Conservation (phyloP, 2,329 filamentous ascomycete genomes). For the Diaporthe longicolla region DNA sequence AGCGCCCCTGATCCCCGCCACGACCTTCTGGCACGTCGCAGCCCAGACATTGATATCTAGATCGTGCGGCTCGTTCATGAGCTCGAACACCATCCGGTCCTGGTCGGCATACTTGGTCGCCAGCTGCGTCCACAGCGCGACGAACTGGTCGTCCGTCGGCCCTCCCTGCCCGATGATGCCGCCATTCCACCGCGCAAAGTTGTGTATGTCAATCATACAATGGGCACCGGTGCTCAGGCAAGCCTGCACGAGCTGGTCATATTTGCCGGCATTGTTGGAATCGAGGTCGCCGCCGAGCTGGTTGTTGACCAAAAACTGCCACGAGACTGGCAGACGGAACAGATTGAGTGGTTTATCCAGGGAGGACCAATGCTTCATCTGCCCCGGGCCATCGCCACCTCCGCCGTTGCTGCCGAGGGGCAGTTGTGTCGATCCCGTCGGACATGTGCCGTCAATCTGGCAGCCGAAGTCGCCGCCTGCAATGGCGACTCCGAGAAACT, state of each 20-base stretch:
- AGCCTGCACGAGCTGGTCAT: conserved; percentile 64
- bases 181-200: conserved; percentile 69
- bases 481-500: conserved; percentile 56
- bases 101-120: conserved; percentile 69
- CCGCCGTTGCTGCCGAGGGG: conserved; percentile 26
- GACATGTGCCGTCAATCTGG: conserved; percentile 57
- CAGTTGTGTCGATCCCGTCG: conserved; percentile 47
- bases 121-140: conserved; percentile 67
- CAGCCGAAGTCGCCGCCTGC: conserved; percentile 65
- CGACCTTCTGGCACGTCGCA: conserved; percentile 70
- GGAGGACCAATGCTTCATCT: conserved; percentile 70
- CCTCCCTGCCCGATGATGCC: conserved; percentile 74
- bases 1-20: conserved; percentile 75
- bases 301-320: conserved; percentile 65
- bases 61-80: conserved; percentile 79
- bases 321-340: conserved; percentile 68
- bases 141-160: conserved; percentile 67
- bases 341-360: conserved; percentile 67
- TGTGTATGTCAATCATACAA: conserved; percentile 62
- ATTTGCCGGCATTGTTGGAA: conserved; percentile 57
- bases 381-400: conserved; percentile 52
- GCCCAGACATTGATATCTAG: conserved; percentile 68
- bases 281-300: conserved; percentile 59
- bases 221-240: conserved; percentile 62
- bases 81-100: conserved; percentile 69